Conservation (phyloP, 179 eudicot genomes). For the Patellifolia procumbens region DNA sequence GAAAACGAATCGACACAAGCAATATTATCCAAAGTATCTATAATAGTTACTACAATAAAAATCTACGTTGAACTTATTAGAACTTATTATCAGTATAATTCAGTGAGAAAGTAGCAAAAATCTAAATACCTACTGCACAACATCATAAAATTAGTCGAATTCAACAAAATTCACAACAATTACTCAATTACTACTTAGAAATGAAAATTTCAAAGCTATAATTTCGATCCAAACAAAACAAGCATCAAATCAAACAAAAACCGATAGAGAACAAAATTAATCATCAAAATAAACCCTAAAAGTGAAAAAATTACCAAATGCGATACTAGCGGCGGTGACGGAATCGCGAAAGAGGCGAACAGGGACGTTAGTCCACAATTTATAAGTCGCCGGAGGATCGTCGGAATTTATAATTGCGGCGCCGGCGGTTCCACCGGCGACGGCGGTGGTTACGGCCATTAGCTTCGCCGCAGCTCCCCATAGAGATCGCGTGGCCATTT, state of each 20-base stretch:
- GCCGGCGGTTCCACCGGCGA: slow-evolving; percentile 63
- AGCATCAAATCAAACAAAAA: not conserved
- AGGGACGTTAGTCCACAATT: slow-evolving; percentile 74
- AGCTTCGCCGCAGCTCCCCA: slow-evolving; percentile 58
- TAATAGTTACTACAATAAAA: too few species aligned
- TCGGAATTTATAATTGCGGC: slow-evolving; percentile 66
- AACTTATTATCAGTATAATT: too few species aligned
- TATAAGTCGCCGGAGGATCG: slow-evolving; percentile 68
- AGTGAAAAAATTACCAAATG: slow-evolving; percentile 48
- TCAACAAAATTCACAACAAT: not conserved
- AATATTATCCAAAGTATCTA: too few species aligned
- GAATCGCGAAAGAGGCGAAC: slow-evolving; percentile 72
- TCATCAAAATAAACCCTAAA: not conserved
- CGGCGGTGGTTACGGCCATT: slow-evolving; percentile 46
- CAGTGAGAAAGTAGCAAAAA: too few species aligned
- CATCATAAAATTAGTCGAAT: too few species aligned
- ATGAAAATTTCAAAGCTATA: not conserved
- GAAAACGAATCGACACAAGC: too few species aligned
- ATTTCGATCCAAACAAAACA: not conserved
- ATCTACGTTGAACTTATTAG: too few species aligned
- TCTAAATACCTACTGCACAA: not conserved
- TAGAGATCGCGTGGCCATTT: slow-evolving; percentile 69
- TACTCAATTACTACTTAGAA: not conserved
- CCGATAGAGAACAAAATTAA: not conserved
- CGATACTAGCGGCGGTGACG: slow-evolving; percentile 73